Base-by-base conservation (phyloP, 2,329 filamentous ascomycete species). In the Botryotinia globosa region DNA sequence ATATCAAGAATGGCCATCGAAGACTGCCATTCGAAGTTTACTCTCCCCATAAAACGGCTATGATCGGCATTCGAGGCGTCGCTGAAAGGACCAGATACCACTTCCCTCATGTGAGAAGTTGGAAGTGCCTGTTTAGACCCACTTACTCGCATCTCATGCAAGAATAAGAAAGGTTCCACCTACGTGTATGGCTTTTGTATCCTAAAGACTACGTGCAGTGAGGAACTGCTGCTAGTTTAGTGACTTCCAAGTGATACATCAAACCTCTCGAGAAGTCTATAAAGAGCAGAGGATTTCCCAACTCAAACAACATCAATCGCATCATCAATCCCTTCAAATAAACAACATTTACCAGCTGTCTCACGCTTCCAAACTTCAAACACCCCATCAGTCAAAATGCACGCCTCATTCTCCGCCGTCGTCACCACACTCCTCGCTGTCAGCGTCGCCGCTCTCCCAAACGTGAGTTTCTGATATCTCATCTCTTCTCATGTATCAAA, bases 321-420 rank as follows among this genome's bases (percentile, higher is more conserved):
- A 65, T 65, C 63, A 51, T 34, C 44, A 65, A 65, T 14, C 20
- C 22, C 20, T 65, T 64, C 62, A 64, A 20, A 20, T 8, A 42
- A 64, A 45, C 42, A 64, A 45, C 62, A 34, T 32, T 34, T 29
- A 45, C n/a, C 42, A 20, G 18, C 39, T 34, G 1, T 14, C 18
- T 51, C 63, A n/a, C 51, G 32, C 63, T 51, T 66, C 16, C 32
- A 51, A 48, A 48, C 44, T 8, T 48, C 25, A 22, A 61, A 61
- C 7, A 61, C 44, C 20, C n/a, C 22, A 66, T n/a, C 37, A 37
- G 37, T 66, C 64, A 66, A 66, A 39, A 66, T 66, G 64, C 64
- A 37, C 32, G 45, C 64, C 45, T 54, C 64, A 54, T 54, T 66
- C 45, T 54, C 34, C 32, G 64, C 64, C 32, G 34, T 66, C 14